These are phyloP conservation scores for Dictyostelium capitatum DNA, from an alignment of 78 protist genomes.

Conservation along the genomic window DNA sequence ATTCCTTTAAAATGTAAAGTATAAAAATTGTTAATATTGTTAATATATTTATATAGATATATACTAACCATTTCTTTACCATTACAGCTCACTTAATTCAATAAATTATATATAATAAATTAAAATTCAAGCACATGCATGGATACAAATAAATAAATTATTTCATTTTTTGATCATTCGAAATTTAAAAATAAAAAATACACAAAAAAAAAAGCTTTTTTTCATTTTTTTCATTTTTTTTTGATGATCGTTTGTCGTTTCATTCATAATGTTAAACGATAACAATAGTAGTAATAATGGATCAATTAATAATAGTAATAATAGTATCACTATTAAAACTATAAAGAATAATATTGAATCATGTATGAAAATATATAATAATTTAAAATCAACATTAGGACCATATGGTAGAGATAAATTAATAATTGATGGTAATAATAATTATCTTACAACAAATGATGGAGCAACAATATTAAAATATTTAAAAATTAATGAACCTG, in stretches of 20 bases:
- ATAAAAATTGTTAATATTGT: not conserved
- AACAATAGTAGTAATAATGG: not conserved
- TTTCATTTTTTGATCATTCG: no score
- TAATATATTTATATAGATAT: not conserved
- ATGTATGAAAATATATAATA: conserved; percentile 6
- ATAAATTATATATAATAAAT: not conserved
- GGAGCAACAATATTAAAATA: conserved; percentile 63
- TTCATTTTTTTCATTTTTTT: no score
- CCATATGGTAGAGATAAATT: conserved; percentile 76
- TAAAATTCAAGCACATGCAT: no score
- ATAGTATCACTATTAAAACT: not conserved
- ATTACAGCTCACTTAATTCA: conserved; percentile 7
- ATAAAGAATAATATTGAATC: conserved; percentile 29
- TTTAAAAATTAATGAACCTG: conserved; percentile 41
- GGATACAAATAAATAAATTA: no score
- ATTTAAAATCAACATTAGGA: conserved; percentile 49
- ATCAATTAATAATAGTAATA: not conserved
- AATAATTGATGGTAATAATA: conserved; percentile 23
- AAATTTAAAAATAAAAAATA: no score
- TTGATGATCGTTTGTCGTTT: not conserved
- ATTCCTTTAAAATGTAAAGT: conserved; percentile 77
- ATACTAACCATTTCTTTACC: not conserved
- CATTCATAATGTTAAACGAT: not conserved
- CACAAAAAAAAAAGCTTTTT: no score
- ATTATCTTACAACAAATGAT: conserved; percentile 53